A percentile compares a stretch with the other conserved stretches of the same genome.
These are phyloP conservation scores for Rauvolfia tetraphylla DNA, from an alignment of 257 asterid species.

Conservation along the genomic window DNA sequence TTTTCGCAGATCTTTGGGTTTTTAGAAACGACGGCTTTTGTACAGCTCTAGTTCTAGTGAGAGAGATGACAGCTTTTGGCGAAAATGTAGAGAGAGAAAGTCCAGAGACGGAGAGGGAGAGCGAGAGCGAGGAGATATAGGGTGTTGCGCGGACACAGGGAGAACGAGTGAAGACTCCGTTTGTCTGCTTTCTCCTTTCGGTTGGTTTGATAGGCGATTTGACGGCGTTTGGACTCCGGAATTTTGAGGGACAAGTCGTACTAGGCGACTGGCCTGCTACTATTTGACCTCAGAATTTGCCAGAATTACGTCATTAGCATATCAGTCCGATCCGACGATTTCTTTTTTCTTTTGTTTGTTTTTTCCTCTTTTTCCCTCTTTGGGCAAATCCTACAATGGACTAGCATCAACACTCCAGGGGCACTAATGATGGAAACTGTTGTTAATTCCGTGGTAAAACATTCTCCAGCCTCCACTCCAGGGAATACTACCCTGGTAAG, in stretches of 20 bases:
- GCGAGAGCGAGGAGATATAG: constrained; percentile 30
- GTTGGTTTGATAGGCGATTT: background rate
- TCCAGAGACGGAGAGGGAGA: background rate
- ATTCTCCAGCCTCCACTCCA: too few relatives aligned
- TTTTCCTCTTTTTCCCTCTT: too few relatives aligned
- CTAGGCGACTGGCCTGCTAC: constrained; percentile 5
- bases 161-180: constrained; percentile 19
- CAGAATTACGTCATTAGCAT: background rate
- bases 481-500: too few relatives aligned
- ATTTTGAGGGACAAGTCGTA: constrained; percentile 1
- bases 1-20: constrained; percentile 17
- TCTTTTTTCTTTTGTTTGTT: background rate
- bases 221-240: constrained; percentile 11
- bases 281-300: background rate
- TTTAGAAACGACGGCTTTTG: constrained; percentile 28
- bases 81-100: constrained; percentile 27
- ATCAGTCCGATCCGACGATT: too few relatives aligned
- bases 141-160: constrained; percentile 28
- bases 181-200: constrained; percentile 12
- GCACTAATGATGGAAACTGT: too few relatives aligned
- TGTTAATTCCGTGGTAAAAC: too few relatives aligned
- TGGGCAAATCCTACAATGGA: too few relatives aligned
- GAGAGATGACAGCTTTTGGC: constrained; percentile 14
- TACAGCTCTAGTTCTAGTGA: constrained; percentile 17
- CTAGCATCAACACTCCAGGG: too few relatives aligned